Conservation (phyloP, 2,329 filamentous ascomycete species). For the Botrytis tulipae region DNA sequence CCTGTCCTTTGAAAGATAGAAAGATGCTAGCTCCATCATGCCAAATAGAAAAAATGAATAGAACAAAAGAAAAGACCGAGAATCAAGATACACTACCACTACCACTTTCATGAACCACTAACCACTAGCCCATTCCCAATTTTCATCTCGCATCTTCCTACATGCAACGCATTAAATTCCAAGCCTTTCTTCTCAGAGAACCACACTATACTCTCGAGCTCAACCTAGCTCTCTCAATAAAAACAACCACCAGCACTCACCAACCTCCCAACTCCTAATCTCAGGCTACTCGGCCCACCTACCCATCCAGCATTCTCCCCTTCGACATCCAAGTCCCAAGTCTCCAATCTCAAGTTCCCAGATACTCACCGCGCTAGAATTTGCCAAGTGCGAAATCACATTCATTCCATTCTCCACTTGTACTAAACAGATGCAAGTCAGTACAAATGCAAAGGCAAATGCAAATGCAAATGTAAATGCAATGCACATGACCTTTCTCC, state of each 20-base stretch:
- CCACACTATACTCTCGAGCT: not conserved
- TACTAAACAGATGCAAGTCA: not conserved
- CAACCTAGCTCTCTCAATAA: too few relatives aligned
- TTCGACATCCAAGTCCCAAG: not conserved
- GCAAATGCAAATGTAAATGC: not conserved
- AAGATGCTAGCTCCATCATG: not conserved
- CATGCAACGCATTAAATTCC: not conserved
- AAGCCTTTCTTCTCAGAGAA: not conserved
- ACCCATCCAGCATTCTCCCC: not conserved
- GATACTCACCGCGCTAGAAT: too few relatives aligned
- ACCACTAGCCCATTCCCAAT: not conserved
- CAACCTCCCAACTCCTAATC: not conserved
- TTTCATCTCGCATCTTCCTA: not conserved
- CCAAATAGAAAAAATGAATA: not conserved
- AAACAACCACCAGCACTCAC: not conserved
- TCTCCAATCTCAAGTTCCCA: not conserved
- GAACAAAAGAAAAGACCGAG: not conserved
- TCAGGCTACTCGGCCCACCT: not conserved
- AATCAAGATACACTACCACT: not conserved
- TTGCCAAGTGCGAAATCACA: not conserved
- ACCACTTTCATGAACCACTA: not conserved
- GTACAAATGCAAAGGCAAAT: not conserved
- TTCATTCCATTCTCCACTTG: not conserved
- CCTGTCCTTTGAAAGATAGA: not conserved
- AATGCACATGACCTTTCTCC: not conserved